Evolutionary conservation across 2,329 filamentous ascomycete genomes (phyloP), one percentile per base, ranked within the genome.

Genomic region (Tolypocladium pustulatum): DNA sequence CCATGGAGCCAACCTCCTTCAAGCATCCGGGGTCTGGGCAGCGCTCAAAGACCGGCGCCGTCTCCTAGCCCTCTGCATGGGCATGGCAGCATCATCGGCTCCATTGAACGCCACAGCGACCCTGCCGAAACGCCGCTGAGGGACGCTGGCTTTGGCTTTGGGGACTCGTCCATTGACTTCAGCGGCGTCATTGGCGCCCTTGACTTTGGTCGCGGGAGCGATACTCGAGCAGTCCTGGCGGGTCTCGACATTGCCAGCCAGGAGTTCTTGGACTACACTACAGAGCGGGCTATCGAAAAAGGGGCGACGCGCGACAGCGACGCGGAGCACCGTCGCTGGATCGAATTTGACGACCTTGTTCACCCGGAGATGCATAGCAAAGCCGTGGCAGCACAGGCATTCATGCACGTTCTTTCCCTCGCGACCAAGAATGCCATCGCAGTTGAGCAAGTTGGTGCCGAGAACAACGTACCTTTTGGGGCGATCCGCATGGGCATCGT

Each of bases 361-460:
- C 78, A 82, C n/a, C 80, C 84, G 0, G 67, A 67, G 12, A 72
- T 76, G 54, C 73, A 75, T 49, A 83, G 81, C 36, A 79, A 76
- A 40, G 75, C 82, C 36, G 84, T 90, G 15, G 89, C 87, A 10
- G 85, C 88, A 2, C 88, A 91, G 69, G 90, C 85, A 0, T 87
- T 90, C 68, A 83, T 88, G 73, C 89, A 94, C 69, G 78, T 90
- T 2, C 79, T 95, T 17, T 78, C 81, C 13, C 78, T 94, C 51
- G 86, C 83, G 7, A 90, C 84, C 2, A 90, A 86, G 71, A 80
- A 80, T 2, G 70, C 81, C 58, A 73, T 93, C 52, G 69, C 73
- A 22, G 83, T 92, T 6, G 72, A 80, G 61, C 91, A 96, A 71
- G 74, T 79, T 3, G 71, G 71, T 34, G 67, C 70, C 30, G 63